These are phyloP conservation scores for Psilocybe cyanescens DNA, from an alignment of 768 basidiomycete species.

Conservation along the genomic window DNA sequence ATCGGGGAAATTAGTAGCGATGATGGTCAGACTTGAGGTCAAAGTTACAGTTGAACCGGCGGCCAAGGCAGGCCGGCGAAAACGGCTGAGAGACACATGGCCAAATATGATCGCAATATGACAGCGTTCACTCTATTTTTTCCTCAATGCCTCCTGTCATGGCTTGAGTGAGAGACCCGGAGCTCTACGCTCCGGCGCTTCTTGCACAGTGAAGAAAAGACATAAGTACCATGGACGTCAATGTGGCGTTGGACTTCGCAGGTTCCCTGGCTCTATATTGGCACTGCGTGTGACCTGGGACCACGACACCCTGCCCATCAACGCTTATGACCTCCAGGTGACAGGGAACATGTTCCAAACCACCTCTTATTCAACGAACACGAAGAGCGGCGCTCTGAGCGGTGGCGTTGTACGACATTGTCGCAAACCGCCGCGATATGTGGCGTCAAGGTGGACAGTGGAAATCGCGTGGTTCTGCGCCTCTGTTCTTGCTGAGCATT, in stretches of 20 bases:
- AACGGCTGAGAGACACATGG: slow-evolving; percentile 1
- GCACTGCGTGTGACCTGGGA: slow-evolving; percentile 13
- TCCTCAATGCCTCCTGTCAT: slow-evolving; percentile 11
- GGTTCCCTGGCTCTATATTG: slow-evolving; percentile 7
- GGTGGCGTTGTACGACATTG: neutral
- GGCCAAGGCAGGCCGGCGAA: neutral
- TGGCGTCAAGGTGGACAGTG: neutral
- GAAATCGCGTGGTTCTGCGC: neutral
- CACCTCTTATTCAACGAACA: neutral
- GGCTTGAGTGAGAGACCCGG: neutral
- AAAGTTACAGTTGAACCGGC: neutral
- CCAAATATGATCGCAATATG: neutral
- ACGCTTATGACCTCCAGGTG: neutral
- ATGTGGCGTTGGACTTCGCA: slow-evolving; percentile 12
- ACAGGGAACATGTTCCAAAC: neutral
- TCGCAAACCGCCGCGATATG: neutral
- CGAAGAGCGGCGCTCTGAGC: neutral
- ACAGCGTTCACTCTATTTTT: neutral
- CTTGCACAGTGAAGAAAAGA: slow-evolving; percentile 1
- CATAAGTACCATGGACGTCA: slow-evolving; percentile 8
- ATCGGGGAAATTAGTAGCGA: neutral
- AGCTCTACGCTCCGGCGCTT: slow-evolving; percentile 10
- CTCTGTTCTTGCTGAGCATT: no score
- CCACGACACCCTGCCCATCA: neutral
- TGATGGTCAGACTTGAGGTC: neutral